Base-by-base conservation (phyloP, 176 grass and related monocot species). In the Musa itinerans region DNA sequence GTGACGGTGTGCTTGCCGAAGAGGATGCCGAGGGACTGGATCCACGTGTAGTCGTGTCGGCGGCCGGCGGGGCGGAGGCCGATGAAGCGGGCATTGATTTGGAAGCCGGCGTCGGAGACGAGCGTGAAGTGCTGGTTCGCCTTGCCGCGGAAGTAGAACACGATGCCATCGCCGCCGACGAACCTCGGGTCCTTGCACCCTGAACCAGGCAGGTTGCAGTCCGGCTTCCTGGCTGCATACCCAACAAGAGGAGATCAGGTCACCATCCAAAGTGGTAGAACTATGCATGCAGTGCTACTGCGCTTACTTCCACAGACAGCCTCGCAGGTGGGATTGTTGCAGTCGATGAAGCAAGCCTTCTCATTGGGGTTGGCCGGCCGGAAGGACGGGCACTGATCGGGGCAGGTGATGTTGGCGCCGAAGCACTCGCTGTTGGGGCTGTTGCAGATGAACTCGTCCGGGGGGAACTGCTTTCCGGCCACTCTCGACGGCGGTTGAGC, bases 81-180 rank as follows among this genome's bases (percentile, higher is more conserved):
- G n/a, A 87, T 83, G 55, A 87, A 87, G n/a, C 74, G 81, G 13
- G 80, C 81, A 55, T 87, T 87, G 59, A 87, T 83, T 29, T 87
- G 85, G 81, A 87, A 81, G 54, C 72, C 26, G 8, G 77, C 15
- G 76, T 87, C 85, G 17, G 85, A 76, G 54, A 87, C 56, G 22
- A 87, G 81, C 56, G 81, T 65, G 58, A 87, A 87, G 75, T 87
- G 81, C 71, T 58, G 11, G 50, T 80, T 76, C 43, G 77, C 78
- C 50, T 76, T 75, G 62, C 85, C 85, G 69, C 82, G 85, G 65
- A 87, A 87, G 27, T 87, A 87, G 81, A 87, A 87, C 63, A 87
- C 64, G 71, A 83, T 65, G 48, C 85, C 85, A 9, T 87, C 81
- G 9, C 81, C 85, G 68, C 85, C 85, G 75, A 87, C 63, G 25